phyloP scores from a whole-genome alignment of 495 filamentous ascomycete species.

The Neurospora sp. region DNA sequence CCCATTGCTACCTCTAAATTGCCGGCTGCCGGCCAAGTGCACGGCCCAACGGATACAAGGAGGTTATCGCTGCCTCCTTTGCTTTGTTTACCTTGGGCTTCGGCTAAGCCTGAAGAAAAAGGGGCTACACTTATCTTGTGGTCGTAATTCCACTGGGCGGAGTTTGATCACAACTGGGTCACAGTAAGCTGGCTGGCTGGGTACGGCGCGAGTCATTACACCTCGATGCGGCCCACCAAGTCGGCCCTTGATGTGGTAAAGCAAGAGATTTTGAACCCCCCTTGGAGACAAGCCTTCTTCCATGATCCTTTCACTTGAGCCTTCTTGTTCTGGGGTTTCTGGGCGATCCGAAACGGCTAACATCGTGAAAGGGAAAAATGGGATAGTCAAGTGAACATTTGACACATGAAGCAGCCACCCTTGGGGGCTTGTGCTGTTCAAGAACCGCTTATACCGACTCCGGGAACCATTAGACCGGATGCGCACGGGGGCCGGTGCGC shows the following conservation, averaged over 20 bases:
- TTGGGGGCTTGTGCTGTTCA: neutral
- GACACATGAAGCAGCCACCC: neutral
- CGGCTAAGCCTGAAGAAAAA: neutral
- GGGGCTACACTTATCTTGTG: neutral
- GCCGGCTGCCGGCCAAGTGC: neutral
- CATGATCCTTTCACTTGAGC: neutral
- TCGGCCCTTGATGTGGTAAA: neutral
- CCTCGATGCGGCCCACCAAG: neutral
- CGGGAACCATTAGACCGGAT: neutral
- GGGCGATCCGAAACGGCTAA: neutral
- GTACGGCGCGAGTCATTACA: neutral
- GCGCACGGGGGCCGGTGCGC: neutral
- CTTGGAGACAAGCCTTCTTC: neutral
- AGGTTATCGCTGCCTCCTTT: neutral
- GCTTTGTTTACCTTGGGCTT: neutral
- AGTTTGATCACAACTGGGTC: neutral
- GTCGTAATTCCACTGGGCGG: neutral
- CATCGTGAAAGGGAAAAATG: neutral
- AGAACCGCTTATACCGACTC: neutral
- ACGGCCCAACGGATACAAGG: neutral
- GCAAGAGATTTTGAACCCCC: neutral
- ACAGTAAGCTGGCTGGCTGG: neutral
- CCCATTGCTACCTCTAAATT: neutral
- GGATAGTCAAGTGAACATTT: neutral
- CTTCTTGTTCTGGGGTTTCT: neutral